Evolutionary conservation across 1,284 basidiomycete genomes (phyloP).

Genomic region (Microbotryum lychnidis-dioicae): DNA sequence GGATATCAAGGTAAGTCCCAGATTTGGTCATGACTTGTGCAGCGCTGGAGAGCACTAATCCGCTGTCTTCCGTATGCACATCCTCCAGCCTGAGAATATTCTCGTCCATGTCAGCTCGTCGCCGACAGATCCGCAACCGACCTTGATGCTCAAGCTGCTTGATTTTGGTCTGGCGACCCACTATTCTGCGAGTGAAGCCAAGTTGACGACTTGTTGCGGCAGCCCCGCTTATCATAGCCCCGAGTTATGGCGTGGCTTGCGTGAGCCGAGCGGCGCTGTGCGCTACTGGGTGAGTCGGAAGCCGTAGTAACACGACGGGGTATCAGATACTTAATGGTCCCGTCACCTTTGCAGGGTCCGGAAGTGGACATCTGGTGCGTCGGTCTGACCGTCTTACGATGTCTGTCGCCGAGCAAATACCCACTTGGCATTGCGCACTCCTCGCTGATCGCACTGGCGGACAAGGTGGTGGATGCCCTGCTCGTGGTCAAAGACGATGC

Average conservation of each 20-base stretch:
- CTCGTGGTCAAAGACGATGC: slow-evolving; percentile 40
- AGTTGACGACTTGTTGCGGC: slow-evolving; percentile 52
- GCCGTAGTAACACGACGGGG: no score
- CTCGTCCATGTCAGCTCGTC: slow-evolving; percentile 42
- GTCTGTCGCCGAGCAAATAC: slow-evolving; percentile 47
- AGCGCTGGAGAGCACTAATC: not conserved
- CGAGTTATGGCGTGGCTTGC: slow-evolving; percentile 48
- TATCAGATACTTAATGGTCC: not conserved
- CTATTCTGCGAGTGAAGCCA: slow-evolving; percentile 48
- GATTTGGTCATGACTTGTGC: not conserved
- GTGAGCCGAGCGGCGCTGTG: slow-evolving; percentile 46
- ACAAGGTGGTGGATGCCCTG: slow-evolving; percentile 42
- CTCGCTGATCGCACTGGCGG: slow-evolving; percentile 44
- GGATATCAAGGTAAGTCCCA: slow-evolving; percentile 46
- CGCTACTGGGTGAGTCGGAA: slow-evolving; percentile 42
- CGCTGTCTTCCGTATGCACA: not conserved
- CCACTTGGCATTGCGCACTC: slow-evolving; percentile 49
- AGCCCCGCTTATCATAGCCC: slow-evolving; percentile 43
- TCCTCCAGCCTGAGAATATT: slow-evolving; percentile 40
- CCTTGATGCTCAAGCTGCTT: slow-evolving; percentile 44
- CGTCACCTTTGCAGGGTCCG: slow-evolving; percentile 40
- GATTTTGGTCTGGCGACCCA: slow-evolving; percentile 52
- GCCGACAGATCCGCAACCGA: slow-evolving; percentile 23
- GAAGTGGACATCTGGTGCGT: slow-evolving; percentile 53
- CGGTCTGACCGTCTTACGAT: slow-evolving; percentile 48